A percentile compares a stretch with the other conserved stretches of the same genome.
Conservation (phyloP, 169 alveolate species). For the Plasmodium coatneyi region DNA sequence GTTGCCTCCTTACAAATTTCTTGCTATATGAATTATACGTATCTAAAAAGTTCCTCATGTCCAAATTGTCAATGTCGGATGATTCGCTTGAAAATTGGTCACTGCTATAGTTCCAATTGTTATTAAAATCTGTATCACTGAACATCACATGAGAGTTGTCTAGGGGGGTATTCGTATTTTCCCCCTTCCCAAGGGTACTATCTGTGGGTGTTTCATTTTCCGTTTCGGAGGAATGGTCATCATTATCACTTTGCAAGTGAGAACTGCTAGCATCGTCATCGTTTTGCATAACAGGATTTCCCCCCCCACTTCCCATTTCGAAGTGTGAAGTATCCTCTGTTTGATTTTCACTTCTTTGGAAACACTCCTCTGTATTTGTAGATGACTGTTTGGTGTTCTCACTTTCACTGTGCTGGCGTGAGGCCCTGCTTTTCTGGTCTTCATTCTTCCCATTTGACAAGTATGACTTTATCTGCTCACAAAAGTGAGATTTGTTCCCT, state of each 20-base stretch:
- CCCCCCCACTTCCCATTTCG: neutral
- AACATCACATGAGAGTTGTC: neutral
- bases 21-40: constrained; percentile 43
- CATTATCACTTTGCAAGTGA: neutral
- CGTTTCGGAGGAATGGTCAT: neutral
- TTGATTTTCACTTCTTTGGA: neutral
- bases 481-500: constrained; percentile 17
- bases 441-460: constrained; percentile 6
- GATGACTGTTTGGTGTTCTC: neutral
- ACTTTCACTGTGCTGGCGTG: neutral
- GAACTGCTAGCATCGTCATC: neutral
- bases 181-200: neutral
- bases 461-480: constrained; percentile 24
- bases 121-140: neutral
- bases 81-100: constrained; percentile 36
- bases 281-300: neutral
- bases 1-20: constrained; percentile 6
- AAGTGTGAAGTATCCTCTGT: neutral
- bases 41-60: constrained; percentile 37
- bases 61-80: constrained; percentile 51
- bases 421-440: neutral
- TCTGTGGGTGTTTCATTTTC: neutral
- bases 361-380: neutral
- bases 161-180: neutral
- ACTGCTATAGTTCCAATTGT: neutral